Conservation (phyloP, 768 basidiomycete genomes). For the Lactifluus pinguis region DNA sequence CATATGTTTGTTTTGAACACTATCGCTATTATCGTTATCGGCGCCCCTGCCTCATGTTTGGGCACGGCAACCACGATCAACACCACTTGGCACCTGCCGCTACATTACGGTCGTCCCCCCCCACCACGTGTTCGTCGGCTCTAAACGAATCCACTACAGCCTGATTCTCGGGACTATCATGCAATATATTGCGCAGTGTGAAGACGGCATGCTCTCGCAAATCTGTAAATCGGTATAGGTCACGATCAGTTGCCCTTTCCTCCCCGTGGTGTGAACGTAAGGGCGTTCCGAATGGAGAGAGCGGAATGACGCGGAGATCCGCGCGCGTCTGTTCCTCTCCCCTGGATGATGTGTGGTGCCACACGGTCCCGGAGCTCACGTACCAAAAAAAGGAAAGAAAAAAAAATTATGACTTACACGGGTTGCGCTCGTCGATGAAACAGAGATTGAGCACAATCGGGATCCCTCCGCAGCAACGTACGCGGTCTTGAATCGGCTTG, state of each 20-base stretch:
- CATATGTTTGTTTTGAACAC: background rate
- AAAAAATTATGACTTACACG: constrained; percentile 63
- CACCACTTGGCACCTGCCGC: constrained; percentile 22
- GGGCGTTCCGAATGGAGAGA: background rate
- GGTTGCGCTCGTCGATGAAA: constrained; percentile 84
- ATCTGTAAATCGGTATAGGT: constrained; percentile 42
- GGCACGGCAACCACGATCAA: constrained; percentile 7
- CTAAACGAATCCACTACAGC: constrained; percentile 64
- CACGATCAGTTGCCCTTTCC: background rate
- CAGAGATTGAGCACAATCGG: constrained; percentile 81
- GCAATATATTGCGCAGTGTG: constrained; percentile 68
- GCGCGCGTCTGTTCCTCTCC: background rate
- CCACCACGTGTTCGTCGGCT: constrained; percentile 46
- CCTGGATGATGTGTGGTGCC: background rate
- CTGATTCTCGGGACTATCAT: constrained; percentile 74
- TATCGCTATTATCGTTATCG: background rate
- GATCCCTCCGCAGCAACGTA: constrained; percentile 64
- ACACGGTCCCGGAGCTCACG: background rate
- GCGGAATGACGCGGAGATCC: background rate
- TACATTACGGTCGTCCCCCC: constrained; percentile 29
- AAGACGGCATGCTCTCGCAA: constrained; percentile 90
- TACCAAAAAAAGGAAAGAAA: background rate
- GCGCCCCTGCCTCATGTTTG: background rate
- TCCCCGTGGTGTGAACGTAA: background rate
- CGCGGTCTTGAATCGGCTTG: constrained; percentile 62